Percentiles rank a stretch among this genome's conserved stretches.
These are phyloP conservation scores for Physcomitrium patens DNA, from an alignment of 225 moss, liverwort and hornwort species.

Conservation along the genomic window DNA sequence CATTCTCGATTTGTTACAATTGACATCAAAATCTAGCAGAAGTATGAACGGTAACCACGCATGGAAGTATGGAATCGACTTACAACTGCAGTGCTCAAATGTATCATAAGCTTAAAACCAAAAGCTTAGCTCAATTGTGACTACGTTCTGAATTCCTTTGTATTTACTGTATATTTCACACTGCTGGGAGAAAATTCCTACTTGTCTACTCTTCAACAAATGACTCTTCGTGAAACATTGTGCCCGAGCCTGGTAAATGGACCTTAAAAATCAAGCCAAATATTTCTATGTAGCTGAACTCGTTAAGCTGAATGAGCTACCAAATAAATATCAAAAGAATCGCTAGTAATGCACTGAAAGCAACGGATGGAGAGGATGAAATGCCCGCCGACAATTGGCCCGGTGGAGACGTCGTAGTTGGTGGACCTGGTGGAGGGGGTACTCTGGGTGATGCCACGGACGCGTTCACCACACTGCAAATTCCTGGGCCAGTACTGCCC, in stretches of 20 bases:
- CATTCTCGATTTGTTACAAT: background rate
- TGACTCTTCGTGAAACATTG: constrained; percentile 12
- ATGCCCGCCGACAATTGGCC: constrained; percentile 28
- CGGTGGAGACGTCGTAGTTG: constrained; percentile 19
- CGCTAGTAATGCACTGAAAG: constrained; percentile 26
- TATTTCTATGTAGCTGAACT: constrained; percentile 1
- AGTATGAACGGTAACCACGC: background rate
- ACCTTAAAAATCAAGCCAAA: constrained; percentile 12
- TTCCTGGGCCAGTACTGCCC: constrained; percentile 58
- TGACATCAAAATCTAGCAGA: background rate
- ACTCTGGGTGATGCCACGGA: constrained; percentile 46
- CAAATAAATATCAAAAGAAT: constrained; percentile 39
- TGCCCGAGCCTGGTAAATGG: constrained; percentile 25
- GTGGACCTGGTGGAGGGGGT: constrained; percentile 48
- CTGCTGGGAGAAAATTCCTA: constrained; percentile 25
- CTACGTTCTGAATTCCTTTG: constrained; percentile 29
- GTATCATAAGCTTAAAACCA: background rate
- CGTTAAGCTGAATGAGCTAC: constrained; percentile 23
- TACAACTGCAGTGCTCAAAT: background rate
- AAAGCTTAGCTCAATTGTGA: background rate
- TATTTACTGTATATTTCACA: constrained; percentile 37
- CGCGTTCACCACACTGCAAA: constrained; percentile 45
- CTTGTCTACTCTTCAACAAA: constrained; percentile 14
- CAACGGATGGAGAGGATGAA: constrained; percentile 31
- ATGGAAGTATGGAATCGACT: background rate